Base-by-base conservation (phyloP, 306 rosid genomes). In the Fragaria nilgerrensis region DNA sequence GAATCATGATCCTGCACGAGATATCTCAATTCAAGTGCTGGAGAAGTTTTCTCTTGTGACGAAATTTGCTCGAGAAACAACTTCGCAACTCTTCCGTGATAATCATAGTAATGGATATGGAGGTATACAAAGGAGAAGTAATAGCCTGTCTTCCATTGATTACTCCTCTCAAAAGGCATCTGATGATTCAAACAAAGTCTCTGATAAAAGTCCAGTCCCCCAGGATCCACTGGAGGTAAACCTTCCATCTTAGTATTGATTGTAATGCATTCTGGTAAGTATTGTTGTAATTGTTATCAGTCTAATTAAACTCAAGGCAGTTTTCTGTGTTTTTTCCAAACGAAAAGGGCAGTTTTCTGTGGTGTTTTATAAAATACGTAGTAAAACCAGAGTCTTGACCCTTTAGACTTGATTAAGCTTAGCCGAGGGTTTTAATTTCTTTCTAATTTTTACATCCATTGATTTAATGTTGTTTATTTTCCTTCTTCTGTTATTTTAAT, bases 41-140 rank as follows among this genome's bases (percentile, higher is more conserved):
- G 98, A 96, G 89, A 96, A 92, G 74, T 95, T 95, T 84, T 96
- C 99, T 82, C 96, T 96, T 9, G 98, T 96, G 73, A 96, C 99
- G 49, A 96, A 74, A 89, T 96, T 96, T 91, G 98, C 99, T 68
- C 96, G 97, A 23, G 99, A 96, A 68, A 92, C 99, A 88, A 92
- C 99, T 76, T 92, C 99, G 9, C 99, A 96, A 87, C 90, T 92
- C 50, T 96, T 95, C 36, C 82, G 98, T 80, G 99, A 94, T 65
- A 77, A 53, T 86, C 92, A 92, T 68, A 79, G 68, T 78, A 86
- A 96, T 84, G 99, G 94, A 66, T 89, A 81, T 82, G 77, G 87
- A 80, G 66, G 74, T 77, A 58, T 62, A 37, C 94, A 88, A 61
- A 87, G 88, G 87, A 82, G 89, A 82, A 86, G 72, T 71, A 82